Evolutionary conservation across 164 flowering plant species (phyloP).

Genomic region (Vitis vinifera): DNA sequence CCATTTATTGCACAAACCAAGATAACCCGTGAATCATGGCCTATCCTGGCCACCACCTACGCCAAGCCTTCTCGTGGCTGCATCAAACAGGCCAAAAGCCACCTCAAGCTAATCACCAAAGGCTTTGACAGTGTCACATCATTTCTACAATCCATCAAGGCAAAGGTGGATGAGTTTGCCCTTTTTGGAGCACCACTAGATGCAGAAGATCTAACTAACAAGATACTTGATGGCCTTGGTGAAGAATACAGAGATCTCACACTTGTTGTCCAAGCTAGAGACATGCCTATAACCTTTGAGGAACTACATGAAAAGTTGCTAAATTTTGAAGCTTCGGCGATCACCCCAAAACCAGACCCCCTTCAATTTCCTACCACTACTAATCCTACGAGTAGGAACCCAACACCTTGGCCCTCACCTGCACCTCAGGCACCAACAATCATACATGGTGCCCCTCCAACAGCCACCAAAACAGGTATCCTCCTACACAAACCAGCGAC

Average conservation of each 20-base stretch:
- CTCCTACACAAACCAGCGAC: too few species aligned
- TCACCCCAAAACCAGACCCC: neutral
- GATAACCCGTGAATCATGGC: neutral
- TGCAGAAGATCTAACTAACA: neutral
- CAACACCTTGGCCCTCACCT: neutral
- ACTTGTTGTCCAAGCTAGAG: neutral
- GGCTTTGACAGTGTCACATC: neutral
- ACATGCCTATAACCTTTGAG: neutral
- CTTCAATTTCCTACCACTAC: neutral
- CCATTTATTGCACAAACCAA: neutral
- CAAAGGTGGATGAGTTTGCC: neutral
- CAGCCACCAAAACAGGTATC: too few species aligned
- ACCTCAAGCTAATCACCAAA: neutral
- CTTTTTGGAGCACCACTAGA: neutral
- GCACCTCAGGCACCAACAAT: neutral
- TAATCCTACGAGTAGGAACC: neutral
- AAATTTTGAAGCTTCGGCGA: neutral
- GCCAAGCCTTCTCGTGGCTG: neutral
- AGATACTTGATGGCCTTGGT: neutral
- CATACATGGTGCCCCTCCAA: too few species aligned
- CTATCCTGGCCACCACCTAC: slow-evolving; percentile 1
- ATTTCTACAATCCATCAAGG: neutral
- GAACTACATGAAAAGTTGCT: slow-evolving; percentile 2
- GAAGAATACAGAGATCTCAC: neutral
- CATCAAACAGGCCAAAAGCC: neutral